Conservation (phyloP, 768 basidiomycete genomes). For the Boletus edulis region DNA sequence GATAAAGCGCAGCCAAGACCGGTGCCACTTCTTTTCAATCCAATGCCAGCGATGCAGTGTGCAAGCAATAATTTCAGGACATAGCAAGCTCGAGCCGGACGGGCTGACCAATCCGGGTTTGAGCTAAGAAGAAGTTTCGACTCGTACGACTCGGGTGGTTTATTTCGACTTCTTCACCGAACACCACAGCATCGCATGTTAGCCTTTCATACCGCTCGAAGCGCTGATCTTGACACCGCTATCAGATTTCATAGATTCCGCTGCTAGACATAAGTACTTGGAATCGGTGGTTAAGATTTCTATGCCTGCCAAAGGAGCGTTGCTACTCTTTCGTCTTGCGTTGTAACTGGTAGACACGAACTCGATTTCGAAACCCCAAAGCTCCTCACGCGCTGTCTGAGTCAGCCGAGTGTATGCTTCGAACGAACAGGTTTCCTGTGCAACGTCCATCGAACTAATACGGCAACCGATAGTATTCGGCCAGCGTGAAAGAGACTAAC, state of each 20-base stretch:
- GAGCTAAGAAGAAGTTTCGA: background rate
- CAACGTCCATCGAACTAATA: background rate
- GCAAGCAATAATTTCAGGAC: conserved; percentile 9
- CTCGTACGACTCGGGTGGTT: conserved; percentile 14
- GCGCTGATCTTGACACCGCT: conserved; percentile 8
- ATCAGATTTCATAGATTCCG: conserved; percentile 3
- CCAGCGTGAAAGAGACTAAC: background rate
- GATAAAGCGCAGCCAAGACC: conserved; percentile 14
- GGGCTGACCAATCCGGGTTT: background rate
- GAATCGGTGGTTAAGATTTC: background rate
- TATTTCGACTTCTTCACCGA: conserved; percentile 2
- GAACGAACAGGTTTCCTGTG: background rate
- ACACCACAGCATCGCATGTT: conserved; percentile 12
- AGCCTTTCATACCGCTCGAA: background rate
- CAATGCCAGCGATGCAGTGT: conserved; percentile 10
- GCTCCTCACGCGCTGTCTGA: background rate
- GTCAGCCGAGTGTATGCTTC: background rate
- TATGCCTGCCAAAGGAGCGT: background rate
- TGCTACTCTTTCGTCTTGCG: background rate
- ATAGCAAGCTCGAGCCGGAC: conserved; percentile 1
- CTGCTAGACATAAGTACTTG: background rate
- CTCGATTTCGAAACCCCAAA: background rate
- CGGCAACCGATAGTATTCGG: background rate
- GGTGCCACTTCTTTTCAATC: conserved; percentile 21
- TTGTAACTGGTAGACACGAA: background rate